Percentiles rank a stretch among this genome's conserved stretches.
phyloP scores from a whole-genome alignment of 768 basidiomycete genomes.

The Agrocybe pediades region DNA sequence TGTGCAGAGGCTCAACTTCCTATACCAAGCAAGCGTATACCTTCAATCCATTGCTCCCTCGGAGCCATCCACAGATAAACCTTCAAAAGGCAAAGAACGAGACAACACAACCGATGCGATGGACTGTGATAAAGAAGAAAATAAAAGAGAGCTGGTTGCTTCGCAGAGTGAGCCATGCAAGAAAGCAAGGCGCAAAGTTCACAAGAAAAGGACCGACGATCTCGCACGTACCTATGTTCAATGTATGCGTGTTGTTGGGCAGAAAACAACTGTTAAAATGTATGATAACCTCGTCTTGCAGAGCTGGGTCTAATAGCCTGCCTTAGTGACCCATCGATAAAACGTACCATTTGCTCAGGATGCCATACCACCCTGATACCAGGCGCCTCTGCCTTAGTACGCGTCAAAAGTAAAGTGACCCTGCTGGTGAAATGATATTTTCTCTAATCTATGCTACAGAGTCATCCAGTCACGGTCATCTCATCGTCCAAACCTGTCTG shows the following conservation, averaged over 20 bases:
- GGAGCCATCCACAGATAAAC: background rate
- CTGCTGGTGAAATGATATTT: background rate
- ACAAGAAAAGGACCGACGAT: constrained; percentile 40
- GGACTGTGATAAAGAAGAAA: background rate
- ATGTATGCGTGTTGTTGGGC: constrained; percentile 70
- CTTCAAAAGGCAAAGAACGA: constrained; percentile 1
- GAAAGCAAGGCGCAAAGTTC: constrained; percentile 28
- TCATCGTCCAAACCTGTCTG: constrained; percentile 59
- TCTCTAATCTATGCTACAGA: constrained; percentile 20
- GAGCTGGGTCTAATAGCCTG: background rate
- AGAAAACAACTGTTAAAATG: constrained; percentile 81
- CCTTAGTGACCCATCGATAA: constrained; percentile 78
- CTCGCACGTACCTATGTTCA: constrained; percentile 66
- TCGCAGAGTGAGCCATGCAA: background rate
- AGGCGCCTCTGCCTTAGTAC: constrained; percentile 64
- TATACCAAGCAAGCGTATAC: constrained; percentile 79
- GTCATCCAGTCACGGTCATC: constrained; percentile 49
- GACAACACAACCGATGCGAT: background rate
- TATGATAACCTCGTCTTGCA: constrained; percentile 31
- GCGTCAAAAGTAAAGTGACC: constrained; percentile 57
- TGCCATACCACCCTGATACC: constrained; percentile 70
- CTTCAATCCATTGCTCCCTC: constrained; percentile 40
- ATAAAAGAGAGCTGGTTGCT: background rate
- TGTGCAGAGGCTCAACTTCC: constrained; percentile 81
- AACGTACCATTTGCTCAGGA: constrained; percentile 74